Conservation (phyloP, 2,329 filamentous ascomycete genomes). For the Colletotrichum gloeosporioides region DNA sequence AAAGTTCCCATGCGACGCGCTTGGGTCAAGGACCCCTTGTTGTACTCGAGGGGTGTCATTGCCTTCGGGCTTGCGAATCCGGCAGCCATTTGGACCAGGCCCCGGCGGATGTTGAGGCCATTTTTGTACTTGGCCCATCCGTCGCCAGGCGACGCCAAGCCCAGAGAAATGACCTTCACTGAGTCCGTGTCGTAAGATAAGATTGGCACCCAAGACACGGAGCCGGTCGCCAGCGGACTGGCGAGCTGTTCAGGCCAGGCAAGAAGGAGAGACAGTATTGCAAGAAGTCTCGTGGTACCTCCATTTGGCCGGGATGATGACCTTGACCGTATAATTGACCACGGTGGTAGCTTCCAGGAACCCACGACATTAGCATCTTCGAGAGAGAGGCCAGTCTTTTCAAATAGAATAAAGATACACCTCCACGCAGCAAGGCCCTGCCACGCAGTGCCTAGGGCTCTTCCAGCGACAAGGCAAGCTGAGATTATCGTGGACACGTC, state of each 20-base stretch:
- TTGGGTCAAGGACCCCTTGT: background rate
- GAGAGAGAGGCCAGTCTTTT: background rate
- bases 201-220: background rate
- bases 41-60: background rate
- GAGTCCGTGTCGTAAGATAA: background rate
- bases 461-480: background rate
- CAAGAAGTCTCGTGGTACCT: rapidly evolving
- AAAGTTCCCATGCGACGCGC: background rate
- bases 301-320: rapidly evolving
- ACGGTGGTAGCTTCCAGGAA: background rate
- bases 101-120: background rate
- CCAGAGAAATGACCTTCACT: background rate
- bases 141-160: rapidly evolving
- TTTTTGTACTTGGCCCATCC: background rate
- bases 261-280: background rate
- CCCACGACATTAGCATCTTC: background rate
- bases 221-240: background rate
- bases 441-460: background rate
- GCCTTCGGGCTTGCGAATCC: background rate
- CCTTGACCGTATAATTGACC: rapidly evolving
- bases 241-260: background rate
- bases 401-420: background rate
- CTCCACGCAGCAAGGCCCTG: background rate
- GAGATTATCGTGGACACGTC: background rate
- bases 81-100: background rate